Evolutionary conservation across 345 rosid genomes (phyloP).

Genomic region (Brassica napus): Da-Ae NC_063439.1:13052001-13052500

Average conservation of each 20-base stretch:
- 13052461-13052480: too few relatives aligned
- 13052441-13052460: too few relatives aligned
- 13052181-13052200: not conserved
- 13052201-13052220: not conserved
- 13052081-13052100: conserved; percentile 1
- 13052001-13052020: not conserved
- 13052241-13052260: not conserved
- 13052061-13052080: not conserved
- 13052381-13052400: not conserved
- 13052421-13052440: not conserved
- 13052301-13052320: not conserved
- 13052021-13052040: not conserved
- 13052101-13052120: conserved; percentile 8
- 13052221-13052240: not conserved
- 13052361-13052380: not conserved
- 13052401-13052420: not conserved
- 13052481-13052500: too few relatives aligned
- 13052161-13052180: not conserved
- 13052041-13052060: not conserved
- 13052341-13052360: not conserved
- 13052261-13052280: not conserved
- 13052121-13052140: conserved; percentile 8
- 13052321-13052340: not conserved
- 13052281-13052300: not conserved
- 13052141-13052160: conserved; percentile 11